A percentile compares a stretch with the other conserved stretches of the same genome.
Evolutionary conservation across 805 yeast species (phyloP).

Genomic region (Candida vaughaniae): DNA sequence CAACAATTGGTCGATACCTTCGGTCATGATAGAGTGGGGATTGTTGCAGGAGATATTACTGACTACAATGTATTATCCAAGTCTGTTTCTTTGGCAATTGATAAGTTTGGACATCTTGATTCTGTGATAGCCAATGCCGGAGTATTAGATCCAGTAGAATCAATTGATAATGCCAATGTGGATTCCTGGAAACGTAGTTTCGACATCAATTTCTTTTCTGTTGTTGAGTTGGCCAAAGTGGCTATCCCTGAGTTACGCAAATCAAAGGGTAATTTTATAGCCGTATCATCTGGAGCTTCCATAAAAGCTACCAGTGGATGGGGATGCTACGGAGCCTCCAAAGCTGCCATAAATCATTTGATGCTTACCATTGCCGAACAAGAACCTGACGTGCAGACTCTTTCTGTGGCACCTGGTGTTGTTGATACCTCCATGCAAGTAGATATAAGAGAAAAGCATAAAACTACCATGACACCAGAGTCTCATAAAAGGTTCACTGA

Average conservation of each 20-base stretch:
- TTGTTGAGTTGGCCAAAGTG: conserved; percentile 55
- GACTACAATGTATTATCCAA: conserved; percentile 22
- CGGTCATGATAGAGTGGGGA: conserved; percentile 49
- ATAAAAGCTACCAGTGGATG: conserved; percentile 63
- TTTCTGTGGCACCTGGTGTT: conserved; percentile 91
- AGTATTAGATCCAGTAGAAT: conserved; percentile 71
- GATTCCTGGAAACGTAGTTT: conserved; percentile 61
- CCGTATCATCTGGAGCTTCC: conserved; percentile 90
- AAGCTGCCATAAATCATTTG: conserved; percentile 86
- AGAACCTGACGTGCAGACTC: conserved; percentile 53
- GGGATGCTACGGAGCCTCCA: conserved; percentile 90
- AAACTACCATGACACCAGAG: conserved; percentile 58
- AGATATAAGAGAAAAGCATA: conserved; percentile 67
- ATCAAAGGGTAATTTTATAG: conserved; percentile 62
- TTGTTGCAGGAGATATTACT: conserved; percentile 62
- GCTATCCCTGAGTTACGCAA: conserved; percentile 59
- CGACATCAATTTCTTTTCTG: conserved; percentile 77
- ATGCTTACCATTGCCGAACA: conserved; percentile 67
- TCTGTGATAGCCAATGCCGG: conserved; percentile 80
- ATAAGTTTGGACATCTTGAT: conserved; percentile 56
- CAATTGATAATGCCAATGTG: conserved; percentile 51
- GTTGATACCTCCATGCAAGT: conserved; percentile 90
- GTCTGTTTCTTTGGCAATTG: conserved; percentile 46
- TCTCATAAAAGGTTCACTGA: conserved; percentile 62
- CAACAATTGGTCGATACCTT: conserved; percentile 39